A percentile compares a stretch with the other conserved stretches of the same genome.
Conservation (phyloP, 495 filamentous ascomycete species). For the Hypoxylon rickii region DNA sequence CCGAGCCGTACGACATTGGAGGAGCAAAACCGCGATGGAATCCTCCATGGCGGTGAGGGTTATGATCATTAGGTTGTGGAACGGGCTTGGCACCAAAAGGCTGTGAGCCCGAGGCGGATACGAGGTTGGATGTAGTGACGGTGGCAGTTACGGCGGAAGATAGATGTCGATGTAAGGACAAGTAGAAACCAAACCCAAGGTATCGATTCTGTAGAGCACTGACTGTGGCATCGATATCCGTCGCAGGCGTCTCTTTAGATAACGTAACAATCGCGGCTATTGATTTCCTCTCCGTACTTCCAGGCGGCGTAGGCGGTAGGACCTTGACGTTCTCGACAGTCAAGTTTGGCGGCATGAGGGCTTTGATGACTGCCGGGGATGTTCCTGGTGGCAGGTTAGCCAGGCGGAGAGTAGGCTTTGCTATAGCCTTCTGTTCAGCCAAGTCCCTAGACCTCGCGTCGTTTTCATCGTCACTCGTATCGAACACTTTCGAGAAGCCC, state of each 20-base stretch:
- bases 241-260: slow-evolving; percentile 79
- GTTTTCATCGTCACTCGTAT: slow-evolving; percentile 51
- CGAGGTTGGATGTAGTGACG: slow-evolving; percentile 53
- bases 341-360: slow-evolving; percentile 68
- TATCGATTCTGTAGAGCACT: slow-evolving; percentile 82
- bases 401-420: slow-evolving; percentile 87
- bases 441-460: slow-evolving; percentile 41
- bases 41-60: slow-evolving; percentile 60
- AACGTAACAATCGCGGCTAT: slow-evolving; percentile 83
- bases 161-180: slow-evolving; percentile 79
- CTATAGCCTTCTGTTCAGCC: slow-evolving; percentile 71
- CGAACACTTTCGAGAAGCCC: slow-evolving; percentile 47
- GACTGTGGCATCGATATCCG: slow-evolving; percentile 82
- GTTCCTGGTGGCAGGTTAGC: slow-evolving; percentile 64
- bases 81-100: slow-evolving; percentile 86
- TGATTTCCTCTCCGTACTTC: slow-evolving; percentile 71
- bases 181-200: slow-evolving; percentile 83
- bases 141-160: slow-evolving; percentile 76
- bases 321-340: slow-evolving; percentile 79
- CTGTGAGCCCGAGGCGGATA: slow-evolving; percentile 60
- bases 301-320: slow-evolving; percentile 50
- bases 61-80: slow-evolving; percentile 52
- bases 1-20: slow-evolving; percentile 65
- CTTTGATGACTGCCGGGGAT: slow-evolving; percentile 74
- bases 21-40: slow-evolving; percentile 80